Base-by-base conservation (phyloP, 2,329 filamentous ascomycete species). In the Alternaria sp. region DNA sequence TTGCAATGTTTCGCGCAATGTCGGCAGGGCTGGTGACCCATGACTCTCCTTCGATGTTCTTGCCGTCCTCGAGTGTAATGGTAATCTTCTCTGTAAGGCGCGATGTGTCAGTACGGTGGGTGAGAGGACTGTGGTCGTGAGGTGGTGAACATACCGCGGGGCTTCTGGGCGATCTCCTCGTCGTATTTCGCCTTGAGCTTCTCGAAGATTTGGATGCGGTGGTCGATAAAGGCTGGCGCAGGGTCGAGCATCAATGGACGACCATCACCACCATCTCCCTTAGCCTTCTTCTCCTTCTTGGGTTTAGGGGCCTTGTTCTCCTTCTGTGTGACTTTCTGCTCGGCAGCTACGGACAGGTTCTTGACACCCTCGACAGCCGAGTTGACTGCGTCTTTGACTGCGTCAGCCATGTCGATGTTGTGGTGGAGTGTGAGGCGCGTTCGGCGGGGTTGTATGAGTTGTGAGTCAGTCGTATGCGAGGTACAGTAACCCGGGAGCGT, bases 1-100 rank as follows among this genome's bases (percentile, higher is more conserved):
- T 97, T 81, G 85, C 93, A 79, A 94, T 97, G 73, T 85, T 87
- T 81, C 87, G 91, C 65, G 88, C 88, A 80, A 97, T 89, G 72
- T 90, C 85, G 45, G 85, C 90, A 6, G 95, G 95, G 16, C 93
- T 96, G 69, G 93, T 97, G 83, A 96, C 92, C 91, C 92, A 98
- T 51, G 93, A 89, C 68, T 90, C 94, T 65, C 92, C 95, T 65
- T 87, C 80, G 75, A 89, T 87, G 71, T 89, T 81, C 70, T 86
- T 88, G 66, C 92, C 92, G 79, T 93, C 89, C 67, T 86, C 87
- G 65, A 95, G 85, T 51, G 90, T 91, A 73, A 94, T 85, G 60
- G 85, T 87, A 78, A 94, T 94, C 66, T 89, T 84, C 74, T 92
- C 89, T 77, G 55, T 38, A 27, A 36, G 38, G 46, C 38, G 54